Evolutionary conservation across 192 early-diverging fungal genomes (phyloP), one percentile per base, ranked within the genome.

Genomic region (Phycomyces nitens): DNA sequence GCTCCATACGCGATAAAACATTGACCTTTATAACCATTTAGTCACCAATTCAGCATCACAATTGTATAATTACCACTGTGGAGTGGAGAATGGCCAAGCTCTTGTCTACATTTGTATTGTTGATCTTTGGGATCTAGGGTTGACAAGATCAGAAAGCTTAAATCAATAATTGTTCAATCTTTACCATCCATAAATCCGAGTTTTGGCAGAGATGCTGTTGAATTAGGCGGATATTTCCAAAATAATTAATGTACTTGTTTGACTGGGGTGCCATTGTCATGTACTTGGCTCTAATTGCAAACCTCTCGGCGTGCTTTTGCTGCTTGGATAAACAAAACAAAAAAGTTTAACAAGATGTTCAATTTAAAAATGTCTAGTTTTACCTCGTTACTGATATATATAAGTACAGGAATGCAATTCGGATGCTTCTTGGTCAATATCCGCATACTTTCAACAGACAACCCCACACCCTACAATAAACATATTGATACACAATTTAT

Each of bases 181-280:
- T 55, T 44, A 65, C 63, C 63, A 18, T 38, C 63, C 63, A 62
- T 18, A 23, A 5, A 55, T 69, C 67, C 5, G 67, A 58, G 3
- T 53, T 40, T 22, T 55, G 21, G 43, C 67, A 60, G 6, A 69
- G 53, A 39, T 69, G 54, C 10, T 62, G 43, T 34, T 69, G 67
- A 24, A 69, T 69, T 18, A 69, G 34, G 14, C 67, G 57, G 42
- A 69, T 69, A 9, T 69, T 69, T 29, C 62, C 53, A 61, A 69
- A 69, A 44, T 69, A 69, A 40, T 47, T n/a, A 9, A 69, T 60
- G 29, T 69, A 69, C 53, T 69, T 69, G 60, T 69, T 69, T n/a
- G 41, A 26, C 18, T 43, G 58, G 0, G 67, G 67, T 44, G 57
- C 58, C 18, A 69, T 44, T 34, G 67, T 69, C 67, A 69, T 69